Evolutionary conservation across 129 eudicot species (phyloP).

Genomic region (Flaveria bidentis): DNA sequence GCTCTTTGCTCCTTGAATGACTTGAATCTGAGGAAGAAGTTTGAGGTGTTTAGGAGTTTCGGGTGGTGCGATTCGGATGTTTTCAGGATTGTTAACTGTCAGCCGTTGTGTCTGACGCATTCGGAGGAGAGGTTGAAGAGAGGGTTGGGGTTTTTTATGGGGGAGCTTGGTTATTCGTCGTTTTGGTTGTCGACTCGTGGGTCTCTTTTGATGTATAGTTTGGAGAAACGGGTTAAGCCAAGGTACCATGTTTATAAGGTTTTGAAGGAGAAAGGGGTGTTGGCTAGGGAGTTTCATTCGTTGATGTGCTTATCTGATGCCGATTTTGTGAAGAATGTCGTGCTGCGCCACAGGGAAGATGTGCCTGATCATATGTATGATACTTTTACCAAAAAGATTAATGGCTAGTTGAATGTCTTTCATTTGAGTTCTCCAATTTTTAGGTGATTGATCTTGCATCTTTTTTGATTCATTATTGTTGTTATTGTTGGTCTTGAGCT

Average conservation of each 20-base stretch:
- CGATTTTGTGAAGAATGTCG: conserved; percentile 34
- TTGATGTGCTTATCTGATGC: conserved; percentile 25
- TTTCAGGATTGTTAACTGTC: conserved; percentile 16
- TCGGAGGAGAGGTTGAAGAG: conserved; percentile 37
- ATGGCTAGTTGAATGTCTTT: background rate
- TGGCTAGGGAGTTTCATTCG: conserved; percentile 11
- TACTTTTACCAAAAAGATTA: conserved; percentile 3
- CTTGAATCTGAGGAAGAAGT: conserved; percentile 19
- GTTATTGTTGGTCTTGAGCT: background rate
- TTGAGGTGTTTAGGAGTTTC: conserved; percentile 37
- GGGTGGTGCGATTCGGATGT: conserved; percentile 47
- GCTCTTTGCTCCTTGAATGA: conserved; percentile 25
- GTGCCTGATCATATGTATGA: conserved; percentile 36
- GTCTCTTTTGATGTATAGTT: conserved; percentile 33
- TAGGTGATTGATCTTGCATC: conserved; percentile 23
- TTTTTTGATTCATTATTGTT: background rate
- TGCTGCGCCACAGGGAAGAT: conserved; percentile 21
- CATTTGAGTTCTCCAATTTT: background rate
- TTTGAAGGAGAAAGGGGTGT: conserved; percentile 37
- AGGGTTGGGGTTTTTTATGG: conserved; percentile 31
- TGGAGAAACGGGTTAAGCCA: conserved; percentile 45
- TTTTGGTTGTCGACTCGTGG: conserved; percentile 32
- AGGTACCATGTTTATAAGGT: conserved; percentile 30
- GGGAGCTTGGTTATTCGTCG: conserved; percentile 36
- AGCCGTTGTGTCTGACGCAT: conserved; percentile 28